phyloP scores from a whole-genome alignment of 2,329 filamentous ascomycete genomes.

The Spiromastix sp. region DNA sequence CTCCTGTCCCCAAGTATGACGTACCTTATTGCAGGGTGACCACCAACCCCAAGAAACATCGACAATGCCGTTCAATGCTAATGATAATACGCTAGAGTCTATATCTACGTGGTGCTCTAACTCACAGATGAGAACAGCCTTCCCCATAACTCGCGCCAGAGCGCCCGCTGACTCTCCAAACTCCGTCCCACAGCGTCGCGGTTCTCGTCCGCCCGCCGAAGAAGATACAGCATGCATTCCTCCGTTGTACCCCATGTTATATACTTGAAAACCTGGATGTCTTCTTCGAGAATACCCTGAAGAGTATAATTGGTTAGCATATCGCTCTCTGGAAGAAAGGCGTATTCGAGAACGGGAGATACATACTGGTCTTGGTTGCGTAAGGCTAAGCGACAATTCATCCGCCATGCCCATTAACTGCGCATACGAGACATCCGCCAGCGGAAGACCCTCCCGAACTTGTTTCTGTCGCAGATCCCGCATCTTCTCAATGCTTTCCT shows the following conservation, averaged over 20 bases:
- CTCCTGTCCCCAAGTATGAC: no score
- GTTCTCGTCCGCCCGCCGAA: conserved; percentile 64
- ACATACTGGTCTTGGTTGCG: conserved; percentile 26
- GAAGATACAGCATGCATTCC: conserved; percentile 50
- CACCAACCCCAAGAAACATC: no score
- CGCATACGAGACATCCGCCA: conserved; percentile 50
- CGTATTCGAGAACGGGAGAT: conserved; percentile 2
- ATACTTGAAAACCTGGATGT: conserved; percentile 47
- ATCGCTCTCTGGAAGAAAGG: no score
- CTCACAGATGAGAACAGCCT: conserved; percentile 5
- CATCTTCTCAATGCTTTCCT: conserved; percentile 42
- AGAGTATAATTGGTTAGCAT: neutral
- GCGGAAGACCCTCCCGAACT: conserved; percentile 33
- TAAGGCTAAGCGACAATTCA: conserved; percentile 59
- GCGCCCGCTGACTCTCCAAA: conserved; percentile 9
- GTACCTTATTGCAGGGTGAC: no score
- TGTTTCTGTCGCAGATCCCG: conserved; percentile 36
- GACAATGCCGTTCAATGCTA: no score
- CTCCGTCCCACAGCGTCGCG: conserved; percentile 49
- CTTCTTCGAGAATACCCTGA: conserved; percentile 11
- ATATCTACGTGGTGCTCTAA: neutral
- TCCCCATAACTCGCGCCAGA: conserved; percentile 12
- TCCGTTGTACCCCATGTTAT: conserved; percentile 50
- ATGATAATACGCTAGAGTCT: no score
- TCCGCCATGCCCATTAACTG: conserved; percentile 96